Evolutionary conservation across 2,329 filamentous ascomycete species (phyloP).

Genomic region (Curvularia lunata): DNA sequence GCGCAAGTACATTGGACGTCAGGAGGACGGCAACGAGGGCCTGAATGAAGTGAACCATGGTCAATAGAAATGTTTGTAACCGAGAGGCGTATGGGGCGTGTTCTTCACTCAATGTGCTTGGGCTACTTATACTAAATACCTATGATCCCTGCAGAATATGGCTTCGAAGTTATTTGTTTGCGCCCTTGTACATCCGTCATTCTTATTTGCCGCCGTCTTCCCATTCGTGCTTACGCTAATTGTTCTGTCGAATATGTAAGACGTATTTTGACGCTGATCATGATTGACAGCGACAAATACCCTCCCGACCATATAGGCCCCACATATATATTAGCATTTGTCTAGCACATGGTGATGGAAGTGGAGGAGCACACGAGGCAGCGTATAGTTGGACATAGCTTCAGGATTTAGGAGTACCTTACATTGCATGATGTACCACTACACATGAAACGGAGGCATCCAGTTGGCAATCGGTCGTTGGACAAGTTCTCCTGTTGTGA

Average conservation of each 20-base stretch:
- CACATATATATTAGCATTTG: constrained; percentile 28
- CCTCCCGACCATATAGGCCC: constrained; percentile 24
- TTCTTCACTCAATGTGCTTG: background rate
- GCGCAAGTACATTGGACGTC: constrained; percentile 42
- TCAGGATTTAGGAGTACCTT: background rate
- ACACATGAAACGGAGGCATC: constrained; percentile 6
- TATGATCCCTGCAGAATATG: background rate
- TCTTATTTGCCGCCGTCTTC: constrained; percentile 9
- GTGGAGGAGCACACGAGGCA: constrained; percentile 20
- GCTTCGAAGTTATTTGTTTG: background rate
- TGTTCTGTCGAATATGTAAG: constrained; percentile 19
- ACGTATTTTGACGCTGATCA: constrained; percentile 20
- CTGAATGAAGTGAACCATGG: constrained; percentile 39
- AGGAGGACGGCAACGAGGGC: constrained; percentile 32
- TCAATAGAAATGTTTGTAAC: background rate
- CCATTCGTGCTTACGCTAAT: constrained; percentile 22
- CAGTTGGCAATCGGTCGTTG: constrained; percentile 7
- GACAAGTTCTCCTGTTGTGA: constrained; percentile 1
- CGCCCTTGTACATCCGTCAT: constrained; percentile 9
- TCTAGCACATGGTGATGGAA: constrained; percentile 29
- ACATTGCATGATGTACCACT: background rate
- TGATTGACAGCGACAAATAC: constrained; percentile 30
- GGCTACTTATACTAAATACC: constrained; percentile 38
- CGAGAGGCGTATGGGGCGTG: constrained; percentile 1
- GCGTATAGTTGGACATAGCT: constrained; percentile 7